Evolutionary conservation across 1,284 basidiomycete genomes (phyloP).

Genomic region (Rhodofomes roseus): DNA sequence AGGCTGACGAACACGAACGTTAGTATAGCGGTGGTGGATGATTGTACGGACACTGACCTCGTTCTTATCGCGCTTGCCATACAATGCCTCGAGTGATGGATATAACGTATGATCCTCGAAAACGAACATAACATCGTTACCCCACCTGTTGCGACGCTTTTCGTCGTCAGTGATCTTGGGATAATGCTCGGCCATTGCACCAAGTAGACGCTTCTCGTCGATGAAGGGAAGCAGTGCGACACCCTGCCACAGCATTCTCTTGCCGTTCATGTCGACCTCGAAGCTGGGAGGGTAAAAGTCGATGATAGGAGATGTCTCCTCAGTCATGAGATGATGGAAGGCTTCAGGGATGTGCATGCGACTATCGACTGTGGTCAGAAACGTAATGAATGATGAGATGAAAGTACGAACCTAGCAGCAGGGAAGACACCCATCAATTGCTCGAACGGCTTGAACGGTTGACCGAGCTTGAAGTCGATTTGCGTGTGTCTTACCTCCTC

Average conservation of each 20-base stretch:
- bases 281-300: slow-evolving; percentile 96
- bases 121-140: slow-evolving; percentile 85
- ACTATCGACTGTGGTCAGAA: slow-evolving; percentile 39
- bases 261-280: slow-evolving; percentile 99
- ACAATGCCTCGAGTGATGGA: slow-evolving; percentile 83
- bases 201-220: slow-evolving; percentile 79
- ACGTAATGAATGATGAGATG: not conserved
- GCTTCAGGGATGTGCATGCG: slow-evolving; percentile 83
- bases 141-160: slow-evolving; percentile 80
- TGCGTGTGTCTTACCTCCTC: slow-evolving; percentile 77
- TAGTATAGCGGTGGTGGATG: not conserved
- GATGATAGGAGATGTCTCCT: slow-evolving; percentile 86
- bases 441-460: slow-evolving; percentile 95
- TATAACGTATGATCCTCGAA: slow-evolving; percentile 83
- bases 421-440: slow-evolving; percentile 99
- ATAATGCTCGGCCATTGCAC: slow-evolving; percentile 80
- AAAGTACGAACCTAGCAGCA: slow-evolving; percentile 67
- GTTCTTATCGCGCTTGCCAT: slow-evolving; percentile 81
- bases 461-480: slow-evolving; percentile 75
- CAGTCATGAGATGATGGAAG: slow-evolving; percentile 89
- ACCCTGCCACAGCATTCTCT: slow-evolving; percentile 99
- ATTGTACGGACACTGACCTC: slow-evolving; percentile 52
- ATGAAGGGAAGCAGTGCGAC: slow-evolving; percentile 97
- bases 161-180: slow-evolving; percentile 79
- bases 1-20: slow-evolving; percentile 40